Evolutionary conservation across 208 protist species (phyloP).

Genomic region (Acanthamoeba sp.): DNA sequence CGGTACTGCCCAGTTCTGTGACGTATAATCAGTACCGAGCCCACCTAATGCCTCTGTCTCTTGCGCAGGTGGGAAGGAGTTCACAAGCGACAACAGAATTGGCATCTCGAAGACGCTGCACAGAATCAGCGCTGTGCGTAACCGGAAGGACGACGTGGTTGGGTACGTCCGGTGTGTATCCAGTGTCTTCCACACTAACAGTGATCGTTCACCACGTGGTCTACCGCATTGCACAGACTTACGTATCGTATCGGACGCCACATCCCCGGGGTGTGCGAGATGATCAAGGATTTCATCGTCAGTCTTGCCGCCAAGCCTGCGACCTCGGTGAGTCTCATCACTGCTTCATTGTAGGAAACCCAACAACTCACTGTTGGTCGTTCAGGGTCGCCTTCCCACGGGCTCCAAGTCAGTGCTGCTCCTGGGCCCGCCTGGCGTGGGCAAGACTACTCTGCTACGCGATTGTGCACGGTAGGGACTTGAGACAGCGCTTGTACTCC

Average conservation of each 20-base stretch:
- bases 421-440: slow-evolving; percentile 71
- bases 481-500: not conserved
- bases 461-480: slow-evolving; percentile 29
- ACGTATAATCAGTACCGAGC: too few species aligned
- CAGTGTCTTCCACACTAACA: not conserved
- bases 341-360: not conserved
- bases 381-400: not conserved
- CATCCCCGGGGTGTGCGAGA: slow-evolving; percentile 3
- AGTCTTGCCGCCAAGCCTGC: not conserved
- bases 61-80: not conserved
- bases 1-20: not conserved
- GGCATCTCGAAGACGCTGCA: slow-evolving; percentile 58
- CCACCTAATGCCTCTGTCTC: too few species aligned
- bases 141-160: slow-evolving; percentile 18
- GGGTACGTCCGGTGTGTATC: not conserved
- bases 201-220: not conserved
- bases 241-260: slow-evolving; percentile 64
- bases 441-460: slow-evolving; percentile 73
- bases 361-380: too few species aligned
- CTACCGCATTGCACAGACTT: slow-evolving; percentile 6
- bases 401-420: slow-evolving; percentile 43
- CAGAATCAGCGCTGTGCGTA: slow-evolving; percentile 27
- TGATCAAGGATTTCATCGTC: slow-evolving; percentile 30
- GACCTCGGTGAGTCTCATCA: not conserved
- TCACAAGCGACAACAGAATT: slow-evolving; percentile 53